Base-by-base conservation (phyloP, 345 rosid species). In the Murraya paniculata region DNA sequence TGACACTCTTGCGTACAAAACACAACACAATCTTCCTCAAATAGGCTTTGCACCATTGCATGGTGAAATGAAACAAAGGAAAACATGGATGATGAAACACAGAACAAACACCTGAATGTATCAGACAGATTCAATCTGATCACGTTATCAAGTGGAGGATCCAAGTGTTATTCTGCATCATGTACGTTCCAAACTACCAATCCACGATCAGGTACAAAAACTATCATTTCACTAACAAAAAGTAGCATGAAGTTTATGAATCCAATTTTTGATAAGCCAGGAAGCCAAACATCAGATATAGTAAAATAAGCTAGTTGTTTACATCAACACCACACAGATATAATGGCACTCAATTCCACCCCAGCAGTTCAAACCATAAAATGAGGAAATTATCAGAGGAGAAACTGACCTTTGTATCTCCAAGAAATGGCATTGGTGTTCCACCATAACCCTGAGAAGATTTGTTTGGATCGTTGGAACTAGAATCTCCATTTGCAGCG, bases 361-460 rank as follows among this genome's bases (percentile, higher is more conserved):
- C 61, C 78, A 67, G 77, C 33, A 58, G 57, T 61, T 62, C 74
- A 79, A 39, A 27, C 13, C 50, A 25, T 36, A 66, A 66, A 57
- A 25, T 39, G 69, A 56, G 68, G 38, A 11, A 28, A 48, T 9
- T 10, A 31, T n/a, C 48, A 21, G 61, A 70, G 59, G 70, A 77
- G 74, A 39, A 71, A 31, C 18, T 53, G 59, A 95, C 99, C 93
- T 91, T 91, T 18, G 97, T 89, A 80, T 94, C 97, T 57, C 98
- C 98, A 50, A 90, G 92, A 84, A 86, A 92, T 8, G 95, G 97
- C 97, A 96, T 89, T 30, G 95, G 95, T 72, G 97, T 88, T 78
- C 93, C 93, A 79, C 94, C 88, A 85, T 92, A 90, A 31, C 91
- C 91, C 70, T 91, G 94, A 76, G 90, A 82, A 74, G 88, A 87